Conservation (phyloP, 2,329 filamentous ascomycete genomes). For the Xenoacremonium recifei region DNA sequence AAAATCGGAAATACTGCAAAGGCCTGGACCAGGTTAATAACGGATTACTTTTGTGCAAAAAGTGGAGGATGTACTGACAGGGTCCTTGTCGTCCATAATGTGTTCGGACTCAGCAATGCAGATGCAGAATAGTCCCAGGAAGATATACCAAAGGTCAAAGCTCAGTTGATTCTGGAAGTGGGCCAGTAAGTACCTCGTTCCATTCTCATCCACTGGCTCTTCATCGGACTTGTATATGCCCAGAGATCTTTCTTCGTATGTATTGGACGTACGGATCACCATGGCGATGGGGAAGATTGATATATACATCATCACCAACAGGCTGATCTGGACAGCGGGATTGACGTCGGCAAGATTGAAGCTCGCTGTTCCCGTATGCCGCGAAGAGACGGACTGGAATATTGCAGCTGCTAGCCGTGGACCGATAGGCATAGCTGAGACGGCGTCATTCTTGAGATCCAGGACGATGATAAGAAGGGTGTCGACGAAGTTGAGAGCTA, state of each 20-base stretch:
- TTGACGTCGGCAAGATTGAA: slow-evolving; percentile 50
- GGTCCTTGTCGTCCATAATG: slow-evolving; percentile 23
- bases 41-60: background rate
- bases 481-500: slow-evolving; percentile 53
- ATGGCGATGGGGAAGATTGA: slow-evolving; percentile 61
- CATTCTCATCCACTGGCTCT: slow-evolving; percentile 25
- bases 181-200: slow-evolving; percentile 28
- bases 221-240: slow-evolving; percentile 48
- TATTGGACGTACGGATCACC: slow-evolving; percentile 58
- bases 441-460: slow-evolving; percentile 50
- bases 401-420: slow-evolving; percentile 54
- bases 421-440: slow-evolving; percentile 43
- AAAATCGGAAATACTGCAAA: slow-evolving; percentile 31
- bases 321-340: slow-evolving; percentile 55
- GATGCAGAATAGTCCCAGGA: slow-evolving; percentile 36
- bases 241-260: slow-evolving; percentile 61
- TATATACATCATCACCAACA: slow-evolving; percentile 67
- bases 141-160: slow-evolving; percentile 43
- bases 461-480: slow-evolving; percentile 52
- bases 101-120: slow-evolving; percentile 29
- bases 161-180: slow-evolving; percentile 38
- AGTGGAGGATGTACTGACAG: slow-evolving; percentile 12
- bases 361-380: slow-evolving; percentile 47
- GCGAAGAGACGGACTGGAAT: slow-evolving; percentile 55
- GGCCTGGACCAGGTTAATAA: slow-evolving; percentile 15